A percentile compares a stretch with the other conserved stretches of the same genome.
These are phyloP conservation scores for Naegleria fowleri DNA, from an alignment of 208 protist genomes.

Conservation along the genomic window DNA sequence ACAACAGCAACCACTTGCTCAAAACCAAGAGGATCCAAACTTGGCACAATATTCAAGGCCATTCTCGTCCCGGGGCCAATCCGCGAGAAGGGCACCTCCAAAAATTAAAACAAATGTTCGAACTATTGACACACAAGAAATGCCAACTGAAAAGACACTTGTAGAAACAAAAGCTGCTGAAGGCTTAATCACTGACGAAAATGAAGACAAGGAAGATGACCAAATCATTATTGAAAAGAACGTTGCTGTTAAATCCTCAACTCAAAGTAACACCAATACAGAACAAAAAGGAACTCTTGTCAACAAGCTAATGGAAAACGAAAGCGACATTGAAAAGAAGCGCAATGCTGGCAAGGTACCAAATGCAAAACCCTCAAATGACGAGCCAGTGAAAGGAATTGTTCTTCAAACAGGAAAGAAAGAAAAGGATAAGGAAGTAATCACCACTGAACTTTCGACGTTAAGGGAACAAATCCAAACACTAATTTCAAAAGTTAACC, in stretches of 20 bases:
- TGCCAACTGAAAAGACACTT: not conserved
- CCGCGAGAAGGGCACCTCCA: not conserved
- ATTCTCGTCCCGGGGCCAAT: not conserved
- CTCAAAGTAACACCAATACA: not conserved
- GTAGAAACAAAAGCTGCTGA: not conserved
- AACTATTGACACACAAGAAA: not conserved
- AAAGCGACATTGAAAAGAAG: constrained; percentile 24
- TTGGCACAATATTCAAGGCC: not conserved
- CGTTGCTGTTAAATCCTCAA: not conserved
- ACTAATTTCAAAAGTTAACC: constrained; percentile 46
- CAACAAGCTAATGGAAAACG: not conserved
- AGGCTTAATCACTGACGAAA: not conserved
- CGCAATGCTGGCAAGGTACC: not conserved
- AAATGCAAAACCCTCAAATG: too few relatives aligned
- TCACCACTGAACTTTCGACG: constrained; percentile 25
- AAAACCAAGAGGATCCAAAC: not conserved
- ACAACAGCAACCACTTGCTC: not conserved
- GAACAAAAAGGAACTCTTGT: not conserved
- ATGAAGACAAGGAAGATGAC: not conserved
- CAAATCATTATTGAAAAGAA: not conserved
- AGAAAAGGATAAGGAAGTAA: constrained; percentile 21
- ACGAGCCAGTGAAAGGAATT: constrained; percentile 30
- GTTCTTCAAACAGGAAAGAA: constrained; percentile 1
- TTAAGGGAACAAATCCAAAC: constrained; percentile 47
- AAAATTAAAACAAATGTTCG: not conserved